Conservation (phyloP, 805 yeast species). For the Wickerhamiella lipophila region DNA sequence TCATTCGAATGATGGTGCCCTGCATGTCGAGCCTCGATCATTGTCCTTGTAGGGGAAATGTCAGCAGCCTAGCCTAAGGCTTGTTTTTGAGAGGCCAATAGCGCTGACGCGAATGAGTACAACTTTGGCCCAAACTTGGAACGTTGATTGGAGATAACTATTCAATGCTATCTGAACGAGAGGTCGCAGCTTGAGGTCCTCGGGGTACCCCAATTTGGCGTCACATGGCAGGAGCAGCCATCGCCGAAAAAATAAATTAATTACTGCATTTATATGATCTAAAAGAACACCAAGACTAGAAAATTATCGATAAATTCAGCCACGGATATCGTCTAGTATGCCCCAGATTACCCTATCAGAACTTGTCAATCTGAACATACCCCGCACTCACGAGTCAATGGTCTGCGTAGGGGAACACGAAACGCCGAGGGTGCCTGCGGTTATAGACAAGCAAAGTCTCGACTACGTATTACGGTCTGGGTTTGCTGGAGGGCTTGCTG, state of each 20-base stretch:
- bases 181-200: too few species aligned
- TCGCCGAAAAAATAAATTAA: too few species aligned
- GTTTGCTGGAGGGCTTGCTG: constrained; percentile 89
- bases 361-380: not conserved
- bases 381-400: not conserved
- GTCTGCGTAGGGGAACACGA: not conserved
- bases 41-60: not conserved
- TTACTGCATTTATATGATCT: too few species aligned
- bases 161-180: too few species aligned
- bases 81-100: not conserved
- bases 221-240: too few species aligned
- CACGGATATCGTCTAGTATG: not conserved
- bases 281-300: not conserved
- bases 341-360: constrained; percentile 8
- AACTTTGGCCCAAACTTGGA: too few species aligned
- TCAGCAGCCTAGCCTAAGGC: not conserved
- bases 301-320: not conserved
- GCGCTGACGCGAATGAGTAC: too few species aligned
- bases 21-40: constrained; percentile 11
- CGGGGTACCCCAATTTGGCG: too few species aligned
- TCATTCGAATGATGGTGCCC: constrained; percentile 12
- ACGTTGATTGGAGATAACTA: too few species aligned
- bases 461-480: constrained; percentile 79
- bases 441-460: constrained; percentile 52
- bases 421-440: not conserved